phyloP scores from a whole-genome alignment of 129 eudicot species.

The Flaveria ramosissima region DNA sequence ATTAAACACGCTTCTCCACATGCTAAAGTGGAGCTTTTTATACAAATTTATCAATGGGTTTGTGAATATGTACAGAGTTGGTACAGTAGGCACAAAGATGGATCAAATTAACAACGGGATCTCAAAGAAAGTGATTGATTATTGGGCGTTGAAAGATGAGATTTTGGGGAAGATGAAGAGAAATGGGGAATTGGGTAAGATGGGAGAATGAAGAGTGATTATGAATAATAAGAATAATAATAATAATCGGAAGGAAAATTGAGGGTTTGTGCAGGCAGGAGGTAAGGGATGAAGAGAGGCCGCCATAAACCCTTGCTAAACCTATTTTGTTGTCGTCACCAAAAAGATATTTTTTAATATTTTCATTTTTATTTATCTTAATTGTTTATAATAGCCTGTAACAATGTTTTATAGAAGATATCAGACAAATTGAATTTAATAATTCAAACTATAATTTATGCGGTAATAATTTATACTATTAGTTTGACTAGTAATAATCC shows the following conservation, averaged over 20 bases:
- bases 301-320: constrained; percentile 73
- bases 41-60: neutral
- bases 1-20: constrained; percentile 70
- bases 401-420: too few relatives aligned
- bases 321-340: constrained; percentile 24
- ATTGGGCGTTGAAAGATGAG: constrained; percentile 6
- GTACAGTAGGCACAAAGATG: neutral
- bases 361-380: neutral
- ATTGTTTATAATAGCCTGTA: too few relatives aligned
- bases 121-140: constrained; percentile 3
- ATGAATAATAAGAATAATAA: too few relatives aligned
- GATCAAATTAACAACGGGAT: constrained; percentile 18
- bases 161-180: neutral
- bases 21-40: constrained; percentile 34
- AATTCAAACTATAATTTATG: too few relatives aligned
- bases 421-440: too few relatives aligned
- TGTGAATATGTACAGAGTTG: constrained; percentile 22
- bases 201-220: neutral
- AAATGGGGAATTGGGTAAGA: neutral
- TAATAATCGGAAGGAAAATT: neutral
- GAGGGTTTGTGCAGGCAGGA: constrained; percentile 25
- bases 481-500: too few relatives aligned
- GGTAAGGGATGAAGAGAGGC: constrained; percentile 38
- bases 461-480: too few relatives aligned
- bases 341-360: constrained; percentile 10